These are phyloP conservation scores for Geotrichum australiense DNA, from an alignment of 1,139 yeast species.

Conservation along the genomic window DNA sequence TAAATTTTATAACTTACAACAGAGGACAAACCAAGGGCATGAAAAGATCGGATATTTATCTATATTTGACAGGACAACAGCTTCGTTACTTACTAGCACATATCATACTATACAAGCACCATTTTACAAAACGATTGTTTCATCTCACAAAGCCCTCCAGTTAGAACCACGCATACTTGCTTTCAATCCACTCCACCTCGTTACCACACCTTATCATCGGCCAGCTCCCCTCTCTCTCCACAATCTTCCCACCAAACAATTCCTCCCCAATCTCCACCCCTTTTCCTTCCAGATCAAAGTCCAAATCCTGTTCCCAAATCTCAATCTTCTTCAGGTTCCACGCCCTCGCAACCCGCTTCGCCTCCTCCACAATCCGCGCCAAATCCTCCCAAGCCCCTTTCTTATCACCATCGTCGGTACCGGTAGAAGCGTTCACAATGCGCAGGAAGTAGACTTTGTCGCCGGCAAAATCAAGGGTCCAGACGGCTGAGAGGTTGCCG, in stretches of 20 bases:
- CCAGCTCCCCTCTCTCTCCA: conserved; percentile 26
- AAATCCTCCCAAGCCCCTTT: conserved; percentile 12
- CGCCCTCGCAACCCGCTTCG: conserved; percentile 24
- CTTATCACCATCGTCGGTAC: conserved; percentile 1
- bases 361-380: conserved; percentile 24
- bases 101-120: too few species aligned
- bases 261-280: conserved; percentile 14
- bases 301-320: conserved; percentile 27
- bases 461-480: conserved; percentile 44
- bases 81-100: too few species aligned
- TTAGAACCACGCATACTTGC: conserved; percentile 32
- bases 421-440: conserved; percentile 19
- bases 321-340: conserved; percentile 24
- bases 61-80: too few species aligned
- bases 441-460: conserved; percentile 34
- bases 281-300: background rate
- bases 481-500: conserved; percentile 37
- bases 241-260: conserved; percentile 11
- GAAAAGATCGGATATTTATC: too few species aligned
- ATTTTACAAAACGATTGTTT: too few species aligned
- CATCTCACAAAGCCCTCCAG: too few species aligned
- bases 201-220: conserved; percentile 25
- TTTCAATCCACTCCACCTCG: conserved; percentile 25
- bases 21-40: too few species aligned
- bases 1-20: too few species aligned